Base-by-base conservation (phyloP, 495 filamentous ascomycete genomes). In the Penicillium psychrofluorescens region DNA sequence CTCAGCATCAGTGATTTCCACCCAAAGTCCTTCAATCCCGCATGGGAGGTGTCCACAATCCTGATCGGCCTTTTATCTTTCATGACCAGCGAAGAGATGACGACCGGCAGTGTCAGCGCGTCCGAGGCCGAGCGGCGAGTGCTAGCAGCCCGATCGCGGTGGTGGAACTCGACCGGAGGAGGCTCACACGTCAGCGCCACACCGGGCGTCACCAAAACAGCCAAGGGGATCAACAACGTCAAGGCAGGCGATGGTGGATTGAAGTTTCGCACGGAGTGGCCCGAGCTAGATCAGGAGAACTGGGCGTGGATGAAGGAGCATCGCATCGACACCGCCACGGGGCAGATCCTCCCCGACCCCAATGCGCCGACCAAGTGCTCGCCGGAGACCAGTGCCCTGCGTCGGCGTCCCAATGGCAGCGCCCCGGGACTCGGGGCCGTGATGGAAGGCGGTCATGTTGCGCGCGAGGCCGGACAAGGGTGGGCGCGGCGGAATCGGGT, bases 81-180 rank as follows among this genome's bases (percentile, higher is more conserved):
- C 64, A 98, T 98, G 92, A 97, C 91, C 4, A 88, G 85, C 47
- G 91, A 98, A 56, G 92, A 98, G 68, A 96, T 97, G 90, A 98
- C 92, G 1, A 97, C 94, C 1, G 92, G 92, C 4, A 88, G 82
- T 34, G 80, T 98, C n/a, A 81, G 81, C 30, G 87, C 83, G 7
- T 79, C 80, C 7, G 84, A 90, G 34, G 64, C 75, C 11, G 90
- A 97, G 69, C 80, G 92, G 29, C 83, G 80, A 60, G 77, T 83
- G 50, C 79, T 85, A 15, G 90, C 92, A 1, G 77, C 77, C 8
- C 77, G 88, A 40, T 87, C 86, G 4, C 68, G 87, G 36, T 98
- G 92, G 92, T 97, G 92, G 92, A 98, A 98, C 63, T 84, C 80
- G 27, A 97, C 92, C 1, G 94, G 91, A 14, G 94, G 92, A 31